Evolutionary conservation across 208 protist genomes (phyloP).

Genomic region (Leishmania guyanensis): DNA sequence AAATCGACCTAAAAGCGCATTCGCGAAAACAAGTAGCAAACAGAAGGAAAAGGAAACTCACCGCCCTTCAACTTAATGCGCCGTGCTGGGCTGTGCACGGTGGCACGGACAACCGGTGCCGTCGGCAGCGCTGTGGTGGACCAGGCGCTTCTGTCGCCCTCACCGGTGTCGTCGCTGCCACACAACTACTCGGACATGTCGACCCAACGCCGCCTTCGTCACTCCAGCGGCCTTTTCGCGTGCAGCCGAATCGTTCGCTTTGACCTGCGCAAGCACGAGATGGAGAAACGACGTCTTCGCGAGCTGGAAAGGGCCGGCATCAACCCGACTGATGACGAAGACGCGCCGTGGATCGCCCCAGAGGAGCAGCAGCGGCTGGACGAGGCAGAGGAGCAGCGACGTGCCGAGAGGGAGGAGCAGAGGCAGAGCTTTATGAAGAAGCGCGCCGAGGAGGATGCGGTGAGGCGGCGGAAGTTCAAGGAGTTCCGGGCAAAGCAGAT

Average conservation of each 20-base stretch:
- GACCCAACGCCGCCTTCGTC: constrained; percentile 2
- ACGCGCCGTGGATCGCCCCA: constrained; percentile 65
- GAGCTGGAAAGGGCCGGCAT: constrained; percentile 78
- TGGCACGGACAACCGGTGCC: too few species aligned
- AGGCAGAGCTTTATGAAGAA: constrained; percentile 56
- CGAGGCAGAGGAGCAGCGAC: constrained; percentile 54
- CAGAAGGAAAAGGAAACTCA: background rate
- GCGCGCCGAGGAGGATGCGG: constrained; percentile 61
- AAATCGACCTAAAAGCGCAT: too few species aligned
- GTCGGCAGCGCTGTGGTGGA: background rate
- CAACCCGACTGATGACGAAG: constrained; percentile 56
- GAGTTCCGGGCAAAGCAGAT: constrained; percentile 77
- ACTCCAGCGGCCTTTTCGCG: background rate
- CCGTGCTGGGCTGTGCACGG: background rate
- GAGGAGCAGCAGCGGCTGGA: constrained; percentile 79
- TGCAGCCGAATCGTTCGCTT: constrained; percentile 49
- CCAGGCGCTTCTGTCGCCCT: background rate
- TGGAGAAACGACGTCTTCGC: constrained; percentile 71
- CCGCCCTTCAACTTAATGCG: background rate
- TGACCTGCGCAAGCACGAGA: constrained; percentile 74
- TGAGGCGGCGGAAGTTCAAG: constrained; percentile 74
- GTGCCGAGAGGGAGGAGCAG: constrained; percentile 58
- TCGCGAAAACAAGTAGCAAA: background rate
- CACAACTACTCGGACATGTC: background rate
- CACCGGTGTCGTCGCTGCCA: background rate